These are phyloP conservation scores for Paraleonurus japonicus DNA, from an alignment of 257 asterid genomes.

Conservation along the genomic window DNA sequence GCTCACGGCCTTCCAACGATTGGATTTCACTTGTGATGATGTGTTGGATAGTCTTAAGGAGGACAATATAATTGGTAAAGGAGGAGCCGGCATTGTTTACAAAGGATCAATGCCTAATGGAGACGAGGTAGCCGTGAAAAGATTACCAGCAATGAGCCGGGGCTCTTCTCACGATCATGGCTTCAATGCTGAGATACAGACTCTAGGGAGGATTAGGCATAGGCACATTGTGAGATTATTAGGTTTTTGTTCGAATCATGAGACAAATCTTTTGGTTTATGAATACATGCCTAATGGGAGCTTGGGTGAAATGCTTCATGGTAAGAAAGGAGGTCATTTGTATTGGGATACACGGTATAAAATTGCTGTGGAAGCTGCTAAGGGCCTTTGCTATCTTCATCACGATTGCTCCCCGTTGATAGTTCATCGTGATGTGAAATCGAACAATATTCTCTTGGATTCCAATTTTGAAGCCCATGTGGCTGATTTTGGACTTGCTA, in stretches of 20 bases:
- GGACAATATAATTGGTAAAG: constrained; percentile 92
- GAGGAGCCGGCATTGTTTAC: constrained; percentile 95
- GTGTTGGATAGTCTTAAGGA: constrained; percentile 77
- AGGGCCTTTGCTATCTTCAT: constrained; percentile 97
- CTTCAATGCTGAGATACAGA: constrained; percentile 93
- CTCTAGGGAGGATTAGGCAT: constrained; percentile 92
- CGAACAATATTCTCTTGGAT: constrained; percentile 85
- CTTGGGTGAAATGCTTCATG: constrained; percentile 90
- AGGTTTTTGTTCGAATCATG: constrained; percentile 92
- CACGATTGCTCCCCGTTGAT: constrained; percentile 96
- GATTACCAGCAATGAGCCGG: constrained; percentile 79
- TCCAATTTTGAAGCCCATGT: constrained; percentile 90
- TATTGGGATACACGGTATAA: constrained; percentile 89
- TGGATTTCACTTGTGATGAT: constrained; percentile 86
- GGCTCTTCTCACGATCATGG: constrained; percentile 96
- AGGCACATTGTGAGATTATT: constrained; percentile 83
- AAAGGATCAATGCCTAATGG: constrained; percentile 80
- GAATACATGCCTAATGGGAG: constrained; percentile 99
- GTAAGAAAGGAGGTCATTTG: constrained; percentile 95
- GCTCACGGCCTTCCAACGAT: constrained; percentile 89
- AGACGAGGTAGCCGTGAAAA: constrained; percentile 79
- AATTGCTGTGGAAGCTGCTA: constrained; percentile 87
- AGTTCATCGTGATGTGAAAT: constrained; percentile 89
- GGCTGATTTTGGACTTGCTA: constrained; percentile 97
- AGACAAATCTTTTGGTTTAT: constrained; percentile 81